Conservation (phyloP, 306 rosid genomes). For the Cicer pinnatifidum region DNA sequence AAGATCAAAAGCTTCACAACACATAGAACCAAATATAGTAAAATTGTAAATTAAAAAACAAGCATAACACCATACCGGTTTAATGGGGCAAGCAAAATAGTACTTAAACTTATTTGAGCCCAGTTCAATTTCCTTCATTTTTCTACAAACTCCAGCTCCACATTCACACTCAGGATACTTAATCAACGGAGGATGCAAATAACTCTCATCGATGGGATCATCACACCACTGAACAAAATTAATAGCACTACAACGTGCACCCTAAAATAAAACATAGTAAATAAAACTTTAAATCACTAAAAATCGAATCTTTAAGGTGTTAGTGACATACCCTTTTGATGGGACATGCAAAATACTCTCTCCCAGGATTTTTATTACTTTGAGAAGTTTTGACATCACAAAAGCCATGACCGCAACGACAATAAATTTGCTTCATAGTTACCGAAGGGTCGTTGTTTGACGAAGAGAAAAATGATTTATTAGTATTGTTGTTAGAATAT, state of each 20-base stretch:
- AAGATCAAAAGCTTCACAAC: not conserved
- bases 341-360: slow-evolving; percentile 51
- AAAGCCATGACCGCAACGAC: slow-evolving; percentile 49
- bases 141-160: slow-evolving; percentile 53
- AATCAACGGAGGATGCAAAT: slow-evolving; percentile 39
- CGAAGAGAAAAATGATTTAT: too few relatives aligned
- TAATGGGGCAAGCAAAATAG: slow-evolving; percentile 47
- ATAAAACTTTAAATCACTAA: not conserved
- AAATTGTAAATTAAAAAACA: not conserved
- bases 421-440: not conserved
- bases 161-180: slow-evolving; percentile 51
- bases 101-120: not conserved
- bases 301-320: not conserved
- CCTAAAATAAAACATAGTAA: slow-evolving; percentile 21
- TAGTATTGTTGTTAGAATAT: not conserved
- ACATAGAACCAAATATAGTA: not conserved
- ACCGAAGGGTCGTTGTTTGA: not conserved
- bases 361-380: slow-evolving; percentile 3
- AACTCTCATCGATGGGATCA: slow-evolving; percentile 16
- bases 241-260: slow-evolving; percentile 31
- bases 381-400: slow-evolving; percentile 30
- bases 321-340: slow-evolving; percentile 46
- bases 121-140: not conserved
- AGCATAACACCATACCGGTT: slow-evolving; percentile 31
- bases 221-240: slow-evolving; percentile 33